These are phyloP conservation scores for Colletotrichum orchidophilum DNA, from an alignment of 2,329 filamentous ascomycete genomes.

Conservation along the genomic window DNA sequence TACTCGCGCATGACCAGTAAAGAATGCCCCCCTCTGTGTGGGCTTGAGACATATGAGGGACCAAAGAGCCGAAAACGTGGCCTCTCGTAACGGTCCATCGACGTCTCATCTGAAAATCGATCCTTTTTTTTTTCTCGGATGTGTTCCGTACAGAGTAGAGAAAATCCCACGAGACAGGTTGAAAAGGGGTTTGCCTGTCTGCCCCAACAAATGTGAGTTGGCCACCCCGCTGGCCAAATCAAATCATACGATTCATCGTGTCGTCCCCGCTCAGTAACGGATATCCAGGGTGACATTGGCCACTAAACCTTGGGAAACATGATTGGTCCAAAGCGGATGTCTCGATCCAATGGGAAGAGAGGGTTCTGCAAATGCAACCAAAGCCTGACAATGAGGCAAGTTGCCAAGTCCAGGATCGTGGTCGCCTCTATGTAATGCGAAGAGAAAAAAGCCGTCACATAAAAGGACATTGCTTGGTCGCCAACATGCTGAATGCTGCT, in stretches of 20 bases:
- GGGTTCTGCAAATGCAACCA: conserved; percentile 20
- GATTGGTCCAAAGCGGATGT: conserved; percentile 20
- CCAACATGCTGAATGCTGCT: conserved; percentile 25
- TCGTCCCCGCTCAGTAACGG: conserved; percentile 9
- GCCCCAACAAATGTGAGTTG: conserved; percentile 27
- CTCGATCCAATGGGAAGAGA: conserved; percentile 23
- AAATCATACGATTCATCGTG: conserved; percentile 31
- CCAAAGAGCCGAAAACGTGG: not conserved
- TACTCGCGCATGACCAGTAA: conserved; percentile 16
- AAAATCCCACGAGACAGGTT: conserved; percentile 27
- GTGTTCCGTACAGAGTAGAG: conserved; percentile 23
- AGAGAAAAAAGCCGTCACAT: conserved; percentile 13
- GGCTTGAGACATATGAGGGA: conserved; percentile 5
- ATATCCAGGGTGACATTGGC: conserved; percentile 2
- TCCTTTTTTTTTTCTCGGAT: conserved; percentile 17
- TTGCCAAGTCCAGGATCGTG: conserved; percentile 6
- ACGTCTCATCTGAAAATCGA: conserved; percentile 26
- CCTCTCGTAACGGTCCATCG: conserved; percentile 11
- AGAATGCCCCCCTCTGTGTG: not conserved
- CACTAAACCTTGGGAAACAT: conserved; percentile 1
- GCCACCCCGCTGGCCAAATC: conserved; percentile 28
- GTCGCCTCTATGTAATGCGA: conserved; percentile 29
- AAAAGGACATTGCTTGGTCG: conserved; percentile 23
- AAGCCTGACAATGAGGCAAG: conserved; percentile 8
- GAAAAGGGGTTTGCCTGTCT: conserved; percentile 27